Conservation (phyloP, 441 rosid genomes). For the Manihot esculenta region DNA sequence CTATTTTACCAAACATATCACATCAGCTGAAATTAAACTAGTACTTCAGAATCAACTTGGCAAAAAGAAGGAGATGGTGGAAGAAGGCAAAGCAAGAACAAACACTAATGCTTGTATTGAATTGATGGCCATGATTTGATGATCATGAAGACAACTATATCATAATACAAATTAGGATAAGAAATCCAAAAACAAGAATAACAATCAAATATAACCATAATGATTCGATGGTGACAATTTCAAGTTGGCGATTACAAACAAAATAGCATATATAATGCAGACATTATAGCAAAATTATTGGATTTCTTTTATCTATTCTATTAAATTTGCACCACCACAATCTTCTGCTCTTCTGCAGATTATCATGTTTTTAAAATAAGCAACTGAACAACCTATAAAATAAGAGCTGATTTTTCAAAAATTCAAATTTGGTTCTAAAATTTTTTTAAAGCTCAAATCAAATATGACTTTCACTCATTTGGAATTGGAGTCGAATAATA, state of each 20-base stretch:
- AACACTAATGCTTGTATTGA: background rate
- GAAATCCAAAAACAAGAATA: background rate
- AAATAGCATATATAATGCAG: background rate
- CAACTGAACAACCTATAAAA: too few species aligned
- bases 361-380: too few species aligned
- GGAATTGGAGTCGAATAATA: too few species aligned
- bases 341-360: background rate
- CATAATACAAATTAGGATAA: background rate
- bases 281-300: background rate
- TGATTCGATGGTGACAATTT: background rate
- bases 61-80: background rate
- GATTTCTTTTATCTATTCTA: background rate
- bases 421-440: too few species aligned
- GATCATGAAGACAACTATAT: background rate
- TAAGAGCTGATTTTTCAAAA: too few species aligned
- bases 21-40: background rate
- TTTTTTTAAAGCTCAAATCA: too few species aligned
- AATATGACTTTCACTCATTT: too few species aligned
- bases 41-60: background rate
- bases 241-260: background rate
- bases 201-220: background rate
- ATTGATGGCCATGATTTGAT: background rate
- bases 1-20: background rate
- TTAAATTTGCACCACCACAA: background rate
- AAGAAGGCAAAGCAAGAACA: background rate